These are phyloP conservation scores for Wallacemonas sp. DNA, from an alignment of 208 protist genomes.

Conservation along the genomic window DNA sequence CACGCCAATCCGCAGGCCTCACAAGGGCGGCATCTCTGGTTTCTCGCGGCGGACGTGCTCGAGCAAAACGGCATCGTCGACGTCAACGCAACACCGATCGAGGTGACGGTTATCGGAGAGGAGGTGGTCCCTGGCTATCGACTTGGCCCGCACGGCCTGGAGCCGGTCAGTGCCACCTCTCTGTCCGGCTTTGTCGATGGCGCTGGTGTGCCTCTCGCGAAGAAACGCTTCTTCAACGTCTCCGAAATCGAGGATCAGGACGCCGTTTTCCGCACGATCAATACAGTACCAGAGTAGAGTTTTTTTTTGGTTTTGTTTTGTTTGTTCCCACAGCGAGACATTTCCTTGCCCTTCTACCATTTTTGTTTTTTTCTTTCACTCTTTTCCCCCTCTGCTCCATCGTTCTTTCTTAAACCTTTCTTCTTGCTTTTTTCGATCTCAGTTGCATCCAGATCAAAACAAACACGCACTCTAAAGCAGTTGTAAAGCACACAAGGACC, in stretches of 20 bases:
- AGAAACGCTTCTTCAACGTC: constrained; percentile 7
- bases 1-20: constrained; percentile 15
- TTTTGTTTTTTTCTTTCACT: constrained; percentile 22
- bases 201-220: background rate
- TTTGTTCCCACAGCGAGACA: no score
- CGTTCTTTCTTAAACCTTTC: no score
- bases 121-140: constrained; percentile 12
- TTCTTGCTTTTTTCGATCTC: background rate
- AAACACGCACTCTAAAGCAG: background rate
- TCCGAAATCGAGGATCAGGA: background rate
- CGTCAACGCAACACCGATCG: constrained; percentile 73
- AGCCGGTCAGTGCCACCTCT: background rate
- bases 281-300: background rate
- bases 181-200: background rate
- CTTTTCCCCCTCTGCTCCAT: constrained; percentile 10
- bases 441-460: constrained; percentile 8
- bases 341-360: background rate
- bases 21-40: constrained; percentile 62
- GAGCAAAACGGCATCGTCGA: constrained; percentile 58
- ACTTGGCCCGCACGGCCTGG: background rate
- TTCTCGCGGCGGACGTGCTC: constrained; percentile 64
- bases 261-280: background rate
- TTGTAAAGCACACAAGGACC: no score
- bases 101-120: constrained; percentile 19
- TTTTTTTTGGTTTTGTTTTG: constrained; percentile 5